A percentile compares a stretch with the other conserved stretches of the same genome.
These are phyloP conservation scores for Penicillium sp. DNA, from an alignment of 2,329 filamentous ascomycete species.

Conservation along the genomic window DNA sequence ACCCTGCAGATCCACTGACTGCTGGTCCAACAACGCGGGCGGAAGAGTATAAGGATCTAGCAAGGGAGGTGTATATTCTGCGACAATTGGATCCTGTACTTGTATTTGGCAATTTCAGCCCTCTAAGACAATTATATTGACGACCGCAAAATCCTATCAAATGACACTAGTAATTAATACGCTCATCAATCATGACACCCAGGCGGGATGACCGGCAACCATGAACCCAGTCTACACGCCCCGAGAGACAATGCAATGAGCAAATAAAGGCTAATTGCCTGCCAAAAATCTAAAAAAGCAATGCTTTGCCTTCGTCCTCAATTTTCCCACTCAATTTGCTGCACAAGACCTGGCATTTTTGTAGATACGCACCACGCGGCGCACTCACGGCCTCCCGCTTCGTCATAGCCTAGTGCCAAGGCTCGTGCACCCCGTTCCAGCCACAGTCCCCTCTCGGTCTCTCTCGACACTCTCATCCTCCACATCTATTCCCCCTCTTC, in stretches of 20 bases:
- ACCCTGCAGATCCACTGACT: slow-evolving; percentile 12
- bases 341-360: neutral
- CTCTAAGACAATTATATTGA: neutral
- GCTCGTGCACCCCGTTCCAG: slow-evolving; percentile 26
- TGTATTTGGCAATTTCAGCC: neutral
- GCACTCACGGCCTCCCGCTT: slow-evolving; percentile 13
- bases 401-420: slow-evolving; percentile 33
- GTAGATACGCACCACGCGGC: neutral
- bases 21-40: neutral
- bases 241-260: neutral
- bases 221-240: neutral
- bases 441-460: slow-evolving; percentile 24
- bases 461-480: slow-evolving; percentile 13
- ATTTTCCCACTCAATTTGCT: neutral
- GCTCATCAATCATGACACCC: neutral
- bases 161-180: neutral
- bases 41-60: neutral
- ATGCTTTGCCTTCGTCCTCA: too few species aligned
- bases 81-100: too few species aligned
- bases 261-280: neutral
- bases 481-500: slow-evolving; percentile 8
- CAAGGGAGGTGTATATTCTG: neutral
- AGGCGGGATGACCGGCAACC: slow-evolving; percentile 3
- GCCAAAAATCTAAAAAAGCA: neutral
- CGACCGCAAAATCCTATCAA: neutral